Conservation (phyloP, 805 yeast species). For the Candida sithepensis region DNA sequence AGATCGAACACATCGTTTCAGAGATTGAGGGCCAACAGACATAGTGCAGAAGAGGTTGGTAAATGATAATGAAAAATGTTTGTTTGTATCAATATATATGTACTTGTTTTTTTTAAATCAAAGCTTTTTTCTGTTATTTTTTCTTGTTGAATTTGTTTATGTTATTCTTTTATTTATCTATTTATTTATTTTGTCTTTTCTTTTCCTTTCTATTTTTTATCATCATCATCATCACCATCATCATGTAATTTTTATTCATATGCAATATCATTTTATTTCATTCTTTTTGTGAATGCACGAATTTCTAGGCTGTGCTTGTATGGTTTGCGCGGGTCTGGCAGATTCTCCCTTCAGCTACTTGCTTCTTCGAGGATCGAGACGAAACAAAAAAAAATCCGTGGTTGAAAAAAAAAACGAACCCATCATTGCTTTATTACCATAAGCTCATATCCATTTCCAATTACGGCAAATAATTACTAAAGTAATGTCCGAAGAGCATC, state of each 20-base stretch:
- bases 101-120: background rate
- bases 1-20: constrained; percentile 16
- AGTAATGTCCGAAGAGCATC: constrained; percentile 14
- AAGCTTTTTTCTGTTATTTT: background rate
- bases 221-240: no score
- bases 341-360: no score
- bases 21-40: background rate
- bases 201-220: no score
- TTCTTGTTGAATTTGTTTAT: background rate
- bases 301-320: background rate
- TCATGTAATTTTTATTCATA: background rate
- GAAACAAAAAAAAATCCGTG: no score
- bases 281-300: background rate
- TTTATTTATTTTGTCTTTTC: background rate
- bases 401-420: no score
- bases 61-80: background rate
- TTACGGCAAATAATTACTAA: no score
- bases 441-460: no score
- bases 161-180: background rate
- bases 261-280: background rate
- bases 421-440: no score
- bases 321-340: no score
- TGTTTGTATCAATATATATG: background rate
- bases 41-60: background rate
- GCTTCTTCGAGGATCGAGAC: no score